Base-by-base conservation (phyloP, 352 stramenopile genomes). In the Pythium brassicae region DNA sequence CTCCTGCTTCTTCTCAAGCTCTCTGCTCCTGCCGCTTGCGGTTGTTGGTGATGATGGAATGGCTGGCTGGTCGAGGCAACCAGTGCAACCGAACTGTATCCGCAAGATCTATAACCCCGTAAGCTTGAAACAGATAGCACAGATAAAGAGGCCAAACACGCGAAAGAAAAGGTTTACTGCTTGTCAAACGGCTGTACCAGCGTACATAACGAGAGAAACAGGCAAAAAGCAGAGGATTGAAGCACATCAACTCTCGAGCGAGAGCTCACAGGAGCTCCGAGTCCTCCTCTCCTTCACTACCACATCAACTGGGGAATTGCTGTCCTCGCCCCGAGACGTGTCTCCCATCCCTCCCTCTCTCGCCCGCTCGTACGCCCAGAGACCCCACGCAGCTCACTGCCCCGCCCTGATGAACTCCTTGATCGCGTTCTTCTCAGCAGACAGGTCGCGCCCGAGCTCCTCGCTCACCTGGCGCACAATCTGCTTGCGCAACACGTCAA, bases 391-490 rank as follows among this genome's bases (percentile, higher is more conserved):
- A 19, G n/a, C 48, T 55, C 49, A 59, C 27, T 74, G 59, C 19
- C 59, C 51, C 43, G 68, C 59, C 55, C 70, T 85, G 55, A 91
- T 86, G 59, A 86, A 91, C 51, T 86, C 74, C 69, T 91, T 91
- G 72, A 92, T 92, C 45, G 78, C 78, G 26, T 80, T 75, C 71
- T 92, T 92, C 64, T 86, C 65, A n/a, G 62, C 47, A 17, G 75
- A 78, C 55, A 92, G 68, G 55, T 92, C 81, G 42, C 78, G 72
- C 34, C 78, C 81, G 43, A 88, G 35, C 47, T 89, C 76, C 43
- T 78, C 63, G 35, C 78, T 89, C 45, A 89, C 56, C 51, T 89
- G 78, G 26, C 73, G 72, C 61, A 92, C 75, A 44, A 92, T 89
- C 81, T 91, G 53, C 43, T 14, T 19, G 4, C n/a, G 7, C 4